These are phyloP conservation scores for Falciphora oryzae DNA, from an alignment of 2,329 filamentous ascomycete species.

Conservation along the genomic window DNA sequence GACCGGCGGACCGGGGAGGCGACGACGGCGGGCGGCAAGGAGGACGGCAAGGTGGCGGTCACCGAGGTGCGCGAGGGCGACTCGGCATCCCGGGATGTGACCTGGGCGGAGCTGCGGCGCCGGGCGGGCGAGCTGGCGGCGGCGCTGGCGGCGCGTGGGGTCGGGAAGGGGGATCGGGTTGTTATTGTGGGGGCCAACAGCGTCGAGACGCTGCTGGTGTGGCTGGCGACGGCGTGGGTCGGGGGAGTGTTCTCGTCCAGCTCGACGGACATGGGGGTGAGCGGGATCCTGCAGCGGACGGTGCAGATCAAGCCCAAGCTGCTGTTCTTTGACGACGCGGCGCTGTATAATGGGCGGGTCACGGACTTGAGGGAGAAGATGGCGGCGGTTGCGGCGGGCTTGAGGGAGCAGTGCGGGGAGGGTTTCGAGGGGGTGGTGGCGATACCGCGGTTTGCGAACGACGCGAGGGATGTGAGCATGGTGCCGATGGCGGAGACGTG, in stretches of 20 bases:
- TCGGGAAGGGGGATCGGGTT: slow-evolving; percentile 66
- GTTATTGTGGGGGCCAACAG: slow-evolving; percentile 72
- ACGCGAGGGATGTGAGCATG: slow-evolving; percentile 47
- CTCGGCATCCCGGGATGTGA: slow-evolving; percentile 45
- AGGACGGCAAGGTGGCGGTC: slow-evolving; percentile 63
- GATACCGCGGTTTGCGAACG: slow-evolving; percentile 58
- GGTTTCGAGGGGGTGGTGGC: slow-evolving; percentile 57
- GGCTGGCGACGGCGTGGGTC: slow-evolving; percentile 62
- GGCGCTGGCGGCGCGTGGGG: slow-evolving; percentile 60
- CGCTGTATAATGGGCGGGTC: slow-evolving; percentile 73
- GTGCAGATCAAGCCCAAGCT: slow-evolving; percentile 69
- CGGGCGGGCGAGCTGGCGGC: slow-evolving; percentile 55
- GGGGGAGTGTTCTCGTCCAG: slow-evolving; percentile 72
- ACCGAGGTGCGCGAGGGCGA: slow-evolving; percentile 69
- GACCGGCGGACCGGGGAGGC: slow-evolving; percentile 30
- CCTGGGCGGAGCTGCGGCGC: slow-evolving; percentile 60
- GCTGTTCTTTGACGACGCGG: slow-evolving; percentile 78
- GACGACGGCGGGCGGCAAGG: slow-evolving; percentile 52
- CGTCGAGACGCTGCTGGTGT: slow-evolving; percentile 66
- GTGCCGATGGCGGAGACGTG: slow-evolving; percentile 44
- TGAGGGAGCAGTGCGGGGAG: slow-evolving; percentile 49
- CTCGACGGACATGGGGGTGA: slow-evolving; percentile 78
- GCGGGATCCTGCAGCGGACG: slow-evolving; percentile 68
- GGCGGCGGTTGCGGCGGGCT: slow-evolving; percentile 54
- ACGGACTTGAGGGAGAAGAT: slow-evolving; percentile 71